phyloP scores from a whole-genome alignment of 345 rosid genomes.

The Psidium guajava region DNA sequence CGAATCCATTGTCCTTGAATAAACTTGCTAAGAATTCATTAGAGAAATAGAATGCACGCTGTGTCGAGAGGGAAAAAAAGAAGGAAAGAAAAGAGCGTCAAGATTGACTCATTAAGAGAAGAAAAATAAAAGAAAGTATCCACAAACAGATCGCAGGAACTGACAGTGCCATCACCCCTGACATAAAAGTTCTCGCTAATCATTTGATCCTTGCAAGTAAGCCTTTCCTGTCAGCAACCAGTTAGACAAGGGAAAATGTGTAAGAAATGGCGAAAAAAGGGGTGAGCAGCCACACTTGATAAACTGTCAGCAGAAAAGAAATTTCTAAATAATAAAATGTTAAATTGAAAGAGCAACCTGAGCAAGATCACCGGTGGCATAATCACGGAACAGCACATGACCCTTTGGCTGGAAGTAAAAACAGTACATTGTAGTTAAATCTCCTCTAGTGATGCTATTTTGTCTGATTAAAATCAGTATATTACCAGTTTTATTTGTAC shows the following conservation, averaged over 20 bases:
- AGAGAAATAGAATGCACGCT: conserved; percentile 91
- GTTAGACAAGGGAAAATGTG: background rate
- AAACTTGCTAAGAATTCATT: conserved; percentile 59
- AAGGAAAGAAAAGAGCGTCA: background rate
- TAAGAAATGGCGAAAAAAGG: background rate
- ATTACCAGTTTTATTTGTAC: background rate
- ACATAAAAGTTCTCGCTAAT: conserved; percentile 83
- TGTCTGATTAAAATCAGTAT: background rate
- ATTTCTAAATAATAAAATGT: background rate
- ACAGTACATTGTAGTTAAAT: background rate
- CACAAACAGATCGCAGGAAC: conserved; percentile 13
- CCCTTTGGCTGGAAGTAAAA: conserved; percentile 55
- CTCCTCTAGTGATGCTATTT: background rate
- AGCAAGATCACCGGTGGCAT: conserved; percentile 86
- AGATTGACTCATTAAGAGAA: background rate
- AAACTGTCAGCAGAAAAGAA: background rate
- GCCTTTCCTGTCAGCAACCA: conserved; percentile 58
- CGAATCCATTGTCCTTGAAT: conserved; percentile 61
- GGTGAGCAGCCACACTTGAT: background rate
- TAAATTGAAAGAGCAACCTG: conserved; percentile 38
- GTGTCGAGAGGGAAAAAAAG: conserved; percentile 1
- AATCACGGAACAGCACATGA: conserved; percentile 72
- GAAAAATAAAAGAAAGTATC: background rate
- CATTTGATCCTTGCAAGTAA: conserved; percentile 69
- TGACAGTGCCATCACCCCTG: conserved; percentile 96